A percentile compares a stretch with the other conserved stretches of the same genome.
Conservation (phyloP, 2,329 filamentous ascomycete species). For the Fusarium chaquense region DNA sequence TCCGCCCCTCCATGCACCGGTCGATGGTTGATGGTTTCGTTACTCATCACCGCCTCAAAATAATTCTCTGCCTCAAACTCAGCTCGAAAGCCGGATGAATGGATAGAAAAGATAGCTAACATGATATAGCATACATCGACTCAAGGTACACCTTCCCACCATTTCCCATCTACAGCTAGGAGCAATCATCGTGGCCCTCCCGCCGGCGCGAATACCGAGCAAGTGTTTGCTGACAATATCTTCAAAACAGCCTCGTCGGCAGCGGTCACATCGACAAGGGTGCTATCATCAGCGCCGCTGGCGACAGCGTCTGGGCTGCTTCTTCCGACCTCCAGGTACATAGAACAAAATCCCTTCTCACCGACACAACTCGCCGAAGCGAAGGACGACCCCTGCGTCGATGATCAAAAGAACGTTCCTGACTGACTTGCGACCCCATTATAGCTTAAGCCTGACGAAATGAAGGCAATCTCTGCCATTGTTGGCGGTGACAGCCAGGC, state of each 20-base stretch:
- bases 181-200: background rate
- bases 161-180: constrained; percentile 3
- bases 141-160: constrained; percentile 57
- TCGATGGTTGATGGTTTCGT: constrained; percentile 7
- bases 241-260: constrained; percentile 76
- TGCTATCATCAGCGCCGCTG: constrained; percentile 84
- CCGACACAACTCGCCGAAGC: constrained; percentile 7
- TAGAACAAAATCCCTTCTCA: constrained; percentile 59
- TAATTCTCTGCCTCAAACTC: constrained; percentile 46
- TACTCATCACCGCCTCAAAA: constrained; percentile 43
- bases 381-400: constrained; percentile 5
- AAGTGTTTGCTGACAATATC: constrained; percentile 41
- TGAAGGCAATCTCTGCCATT: constrained; percentile 68
- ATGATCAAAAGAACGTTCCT: background rate
- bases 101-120: constrained; percentile 33
- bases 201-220: constrained; percentile 21
- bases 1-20: constrained; percentile 37
- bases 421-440: constrained; percentile 24
- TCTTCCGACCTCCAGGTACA: constrained; percentile 79
- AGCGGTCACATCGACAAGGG: constrained; percentile 84
- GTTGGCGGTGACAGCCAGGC: constrained; percentile 60
- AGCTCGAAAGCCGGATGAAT: constrained; percentile 1
- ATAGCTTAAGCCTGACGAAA: constrained; percentile 63
- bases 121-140: constrained; percentile 62
- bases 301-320: constrained; percentile 83